phyloP scores from a whole-genome alignment of 1,284 basidiomycete genomes.

The Malassezia psittaci region DNA sequence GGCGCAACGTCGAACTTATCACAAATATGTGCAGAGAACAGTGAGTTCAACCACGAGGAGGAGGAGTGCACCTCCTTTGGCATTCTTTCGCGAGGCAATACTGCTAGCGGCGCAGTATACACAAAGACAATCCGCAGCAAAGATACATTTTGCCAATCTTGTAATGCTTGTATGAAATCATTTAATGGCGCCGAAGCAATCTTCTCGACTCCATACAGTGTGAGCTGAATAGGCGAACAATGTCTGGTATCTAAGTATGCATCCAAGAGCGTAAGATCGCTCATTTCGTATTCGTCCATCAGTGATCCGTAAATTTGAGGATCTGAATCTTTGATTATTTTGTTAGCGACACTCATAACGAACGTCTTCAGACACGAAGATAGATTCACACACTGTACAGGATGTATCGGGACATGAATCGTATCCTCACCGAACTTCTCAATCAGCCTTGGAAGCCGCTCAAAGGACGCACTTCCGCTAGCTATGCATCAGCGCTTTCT shows the following conservation, averaged over 20 bases:
- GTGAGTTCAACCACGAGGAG: background rate
- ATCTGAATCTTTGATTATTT: background rate
- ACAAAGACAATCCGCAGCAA: background rate
- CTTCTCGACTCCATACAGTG: constrained; percentile 2
- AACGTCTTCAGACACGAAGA: background rate
- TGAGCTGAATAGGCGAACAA: background rate
- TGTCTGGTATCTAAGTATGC: background rate
- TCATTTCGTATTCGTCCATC: background rate
- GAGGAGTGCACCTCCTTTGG: background rate
- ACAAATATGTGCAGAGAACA: background rate
- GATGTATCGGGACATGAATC: background rate
- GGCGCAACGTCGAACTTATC: constrained; percentile 19
- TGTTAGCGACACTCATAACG: background rate
- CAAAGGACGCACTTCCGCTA: background rate
- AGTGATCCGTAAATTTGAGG: background rate
- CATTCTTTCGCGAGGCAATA: constrained; percentile 1
- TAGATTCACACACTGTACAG: constrained; percentile 10
- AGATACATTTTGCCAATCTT: background rate
- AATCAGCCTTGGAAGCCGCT: background rate
- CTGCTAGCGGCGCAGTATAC: constrained; percentile 6
- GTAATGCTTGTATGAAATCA: constrained; percentile 3
- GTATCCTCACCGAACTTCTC: background rate
- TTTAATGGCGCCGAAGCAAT: constrained; percentile 8
- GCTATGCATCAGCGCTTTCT: background rate
- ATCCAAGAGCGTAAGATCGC: constrained; percentile 3